Base-by-base conservation (phyloP, 2,329 filamentous ascomycete species). In the Venturia effusa region DNA sequence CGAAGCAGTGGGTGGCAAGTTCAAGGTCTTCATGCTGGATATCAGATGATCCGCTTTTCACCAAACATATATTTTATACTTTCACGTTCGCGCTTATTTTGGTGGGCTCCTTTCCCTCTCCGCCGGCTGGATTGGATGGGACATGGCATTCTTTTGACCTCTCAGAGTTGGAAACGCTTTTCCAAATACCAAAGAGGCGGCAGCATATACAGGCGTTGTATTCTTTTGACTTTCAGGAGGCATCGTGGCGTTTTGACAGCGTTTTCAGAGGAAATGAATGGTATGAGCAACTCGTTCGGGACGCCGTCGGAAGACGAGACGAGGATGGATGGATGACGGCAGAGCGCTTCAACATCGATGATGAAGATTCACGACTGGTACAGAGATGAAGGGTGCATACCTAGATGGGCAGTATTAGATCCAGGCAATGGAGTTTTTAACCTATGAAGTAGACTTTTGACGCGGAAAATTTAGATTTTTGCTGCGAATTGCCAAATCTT, bases 1-100 rank as follows among this genome's bases (percentile, higher is more conserved):
- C 73, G 87, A 87, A 64, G 90, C 87, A 45, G 87, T 92, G 67
- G 89, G 89, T 63, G 88, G 88, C 62, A 84, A 86, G 66, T 93
- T 91, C 77, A 93, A 93, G 76, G 88, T 88, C 51, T 92, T 94
- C 75, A 88, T 92, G 76, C 80, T 94, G 72, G 89, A 93, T 71
- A 88, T 94, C 67, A 81, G 88, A 79, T 90, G 78, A 85, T 64
- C 24, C 40, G 4, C 17, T n/a, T n/a, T n/a, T 11, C 24, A 37
- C 22, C 40, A 19, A 7, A 15, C 27, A 3, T 60, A 19, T 5
- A 40, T 27, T 37, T 30, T 45, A 4, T 51, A 3, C 27, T 34
- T 57, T 57, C 24, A 13, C 17, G 19, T 24, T 54, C 27, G 5
- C 48, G 7, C 6, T 10, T 19, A n/a, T 15, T 22, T 15, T 27